Evolutionary conservation across 306 rosid species (phyloP), one percentile per base, ranked within the genome.

Genomic region (Morella rubra): DNA sequence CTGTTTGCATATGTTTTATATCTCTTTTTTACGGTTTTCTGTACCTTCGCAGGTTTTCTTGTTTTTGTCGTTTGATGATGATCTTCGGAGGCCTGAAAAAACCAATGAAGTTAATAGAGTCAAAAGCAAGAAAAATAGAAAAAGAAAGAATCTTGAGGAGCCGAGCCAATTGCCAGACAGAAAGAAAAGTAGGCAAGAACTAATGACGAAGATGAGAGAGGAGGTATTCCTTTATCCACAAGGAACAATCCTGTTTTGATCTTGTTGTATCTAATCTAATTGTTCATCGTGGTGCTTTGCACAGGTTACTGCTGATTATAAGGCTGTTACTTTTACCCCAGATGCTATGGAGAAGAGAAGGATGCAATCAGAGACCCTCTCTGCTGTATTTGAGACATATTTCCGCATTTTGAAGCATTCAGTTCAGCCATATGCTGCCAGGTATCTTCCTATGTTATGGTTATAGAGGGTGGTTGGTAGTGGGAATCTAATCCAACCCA

Each of bases 271-370:
- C 76, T 73, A 42, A 44, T 65, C 15, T 72, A 40, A 51, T 22
- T 60, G 14, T 71, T 72, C 11, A 15, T 64, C 58, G 40, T 73
- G 53, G 56, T 82, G 81, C 52, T 78, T 77, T 79, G 9, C 69
- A 72, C 76, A 92, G 99, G 98, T 96, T 81, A 90, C 82, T 82
- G 98, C 99, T 66, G 98, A 92, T 79, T 96, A 96, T 86, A 96
- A 89, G 90, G 88, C 98, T 76, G 99, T 84, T 68, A 89, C 96
- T 54, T 88, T 89, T 76, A 81, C 92, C 18, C 89, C 85, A 27
- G 98, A 96, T 87, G 83, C 81, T 52, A 58, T 37, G 69, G 97
- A 89, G 88, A 84, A 62, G 86, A 87, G 87, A 86, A 87, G 81
- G 72, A 92, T 88, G 91, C 98, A 96, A 82, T 77, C 99, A 46